Percentiles rank a stretch among this genome's conserved stretches.
Evolutionary conservation across 768 basidiomycete species (phyloP).

Genomic region (Tulasnella calospora): DNA sequence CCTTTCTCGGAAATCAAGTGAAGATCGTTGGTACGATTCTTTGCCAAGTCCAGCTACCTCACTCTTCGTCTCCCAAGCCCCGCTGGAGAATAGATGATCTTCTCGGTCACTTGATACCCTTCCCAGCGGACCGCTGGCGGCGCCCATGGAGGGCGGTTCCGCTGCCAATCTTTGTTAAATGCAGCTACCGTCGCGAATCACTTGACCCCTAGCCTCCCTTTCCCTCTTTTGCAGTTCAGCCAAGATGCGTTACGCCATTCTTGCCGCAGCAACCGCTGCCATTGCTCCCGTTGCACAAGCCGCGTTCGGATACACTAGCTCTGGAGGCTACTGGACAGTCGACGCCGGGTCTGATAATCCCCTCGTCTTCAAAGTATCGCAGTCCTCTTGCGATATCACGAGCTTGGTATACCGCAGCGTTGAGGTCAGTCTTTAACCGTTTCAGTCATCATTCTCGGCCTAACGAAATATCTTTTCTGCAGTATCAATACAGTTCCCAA

Average conservation of each 20-base stretch:
- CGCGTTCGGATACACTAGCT: conserved; percentile 46
- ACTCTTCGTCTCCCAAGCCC: neutral
- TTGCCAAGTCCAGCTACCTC: neutral
- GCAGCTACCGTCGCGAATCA: neutral
- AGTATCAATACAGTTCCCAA: conserved; percentile 45
- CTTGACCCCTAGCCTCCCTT: neutral
- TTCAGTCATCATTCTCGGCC: neutral
- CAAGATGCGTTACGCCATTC: conserved; percentile 1
- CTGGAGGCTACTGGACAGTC: conserved; percentile 41
- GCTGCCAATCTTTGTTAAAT: neutral
- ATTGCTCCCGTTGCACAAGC: conserved; percentile 30
- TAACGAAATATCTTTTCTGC: neutral
- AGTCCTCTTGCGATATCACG: conserved; percentile 45
- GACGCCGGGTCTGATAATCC: conserved; percentile 43
- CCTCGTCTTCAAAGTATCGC: conserved; percentile 38
- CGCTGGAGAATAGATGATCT: neutral
- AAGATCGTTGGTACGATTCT: neutral
- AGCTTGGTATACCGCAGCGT: conserved; percentile 44
- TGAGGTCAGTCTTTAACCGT: conserved; percentile 29
- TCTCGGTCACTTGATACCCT: neutral
- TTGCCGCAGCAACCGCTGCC: neutral
- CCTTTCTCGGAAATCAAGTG: neutral
- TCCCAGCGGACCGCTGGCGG: neutral
- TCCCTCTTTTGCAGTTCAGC: neutral
- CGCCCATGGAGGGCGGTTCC: neutral